Percentiles rank a stretch among this genome's conserved stretches.
These are phyloP conservation scores for Telopea speciosissima DNA, from an alignment of 177 flowering plant genomes.

Conservation along the genomic window DNA sequence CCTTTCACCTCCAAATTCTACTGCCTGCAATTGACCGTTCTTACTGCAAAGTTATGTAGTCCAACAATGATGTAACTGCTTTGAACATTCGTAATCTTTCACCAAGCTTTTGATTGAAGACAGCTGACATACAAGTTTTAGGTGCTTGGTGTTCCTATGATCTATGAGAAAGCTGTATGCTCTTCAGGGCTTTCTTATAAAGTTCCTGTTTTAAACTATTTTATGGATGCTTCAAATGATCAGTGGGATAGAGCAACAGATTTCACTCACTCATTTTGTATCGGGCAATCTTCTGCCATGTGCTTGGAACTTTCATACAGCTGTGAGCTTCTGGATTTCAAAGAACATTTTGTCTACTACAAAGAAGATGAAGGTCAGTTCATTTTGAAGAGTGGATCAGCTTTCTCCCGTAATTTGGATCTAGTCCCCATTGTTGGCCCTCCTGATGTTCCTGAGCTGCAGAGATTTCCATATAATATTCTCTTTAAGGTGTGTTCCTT, in stretches of 20 bases:
- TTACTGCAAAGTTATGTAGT: not conserved
- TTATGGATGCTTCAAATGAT: constrained; percentile 35
- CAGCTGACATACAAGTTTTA: constrained; percentile 13
- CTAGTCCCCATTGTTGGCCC: constrained; percentile 56
- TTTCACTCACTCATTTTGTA: constrained; percentile 38
- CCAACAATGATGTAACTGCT: not conserved
- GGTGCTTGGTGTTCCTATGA: constrained; percentile 56
- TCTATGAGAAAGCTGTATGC: constrained; percentile 30
- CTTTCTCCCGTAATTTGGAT: constrained; percentile 29
- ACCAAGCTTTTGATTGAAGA: not conserved
- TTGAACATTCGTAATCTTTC: not conserved
- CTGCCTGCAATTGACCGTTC: not conserved
- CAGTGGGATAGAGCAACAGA: constrained; percentile 63
- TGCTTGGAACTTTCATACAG: constrained; percentile 51
- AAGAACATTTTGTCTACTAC: constrained; percentile 33
- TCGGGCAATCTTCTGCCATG: constrained; percentile 65
- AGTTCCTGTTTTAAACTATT: constrained; percentile 28
- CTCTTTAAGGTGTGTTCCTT: constrained; percentile 48
- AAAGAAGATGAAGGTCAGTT: constrained; percentile 30
- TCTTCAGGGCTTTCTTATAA: constrained; percentile 6
- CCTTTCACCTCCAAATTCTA: not conserved
- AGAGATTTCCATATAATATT: constrained; percentile 33
- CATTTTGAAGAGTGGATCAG: constrained; percentile 22
- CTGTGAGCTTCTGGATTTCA: constrained; percentile 35
- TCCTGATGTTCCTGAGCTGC: constrained; percentile 29